Percentiles rank a stretch among this genome's conserved stretches.
phyloP scores from a whole-genome alignment of 306 rosid genomes.

The Pyrus bretschneideri region DNA sequence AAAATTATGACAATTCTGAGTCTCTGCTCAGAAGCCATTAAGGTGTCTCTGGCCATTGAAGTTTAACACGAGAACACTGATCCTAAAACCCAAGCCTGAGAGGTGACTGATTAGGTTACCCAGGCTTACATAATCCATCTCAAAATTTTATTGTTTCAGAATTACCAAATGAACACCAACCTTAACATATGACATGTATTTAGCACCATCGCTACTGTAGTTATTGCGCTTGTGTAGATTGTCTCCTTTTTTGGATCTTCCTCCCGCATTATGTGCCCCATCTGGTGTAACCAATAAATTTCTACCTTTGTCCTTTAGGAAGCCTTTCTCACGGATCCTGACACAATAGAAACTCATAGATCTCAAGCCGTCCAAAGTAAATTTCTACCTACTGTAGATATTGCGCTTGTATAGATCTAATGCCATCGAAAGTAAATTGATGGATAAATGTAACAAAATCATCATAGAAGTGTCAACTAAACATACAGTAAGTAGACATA shows the following conservation, averaged over 20 bases:
- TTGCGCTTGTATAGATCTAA: slow-evolving; percentile 9
- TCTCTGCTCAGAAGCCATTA: neutral
- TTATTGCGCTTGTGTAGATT: slow-evolving; percentile 37
- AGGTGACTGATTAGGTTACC: slow-evolving; percentile 9
- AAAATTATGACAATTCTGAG: neutral
- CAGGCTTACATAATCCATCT: neutral
- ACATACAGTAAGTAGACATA: neutral
- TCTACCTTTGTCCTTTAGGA: slow-evolving; percentile 39
- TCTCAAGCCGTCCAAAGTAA: neutral
- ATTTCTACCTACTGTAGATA: neutral
- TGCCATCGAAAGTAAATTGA: neutral
- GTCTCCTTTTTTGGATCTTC: slow-evolving; percentile 48
- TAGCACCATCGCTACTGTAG: slow-evolving; percentile 55
- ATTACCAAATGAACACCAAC: slow-evolving; percentile 32
- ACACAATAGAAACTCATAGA: slow-evolving; percentile 21
- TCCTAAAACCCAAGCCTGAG: slow-evolving; percentile 3
- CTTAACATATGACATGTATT: slow-evolving; percentile 95
- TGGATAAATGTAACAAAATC: neutral
- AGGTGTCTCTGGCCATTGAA: neutral
- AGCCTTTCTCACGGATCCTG: slow-evolving; percentile 53
- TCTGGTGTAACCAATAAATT: slow-evolving; percentile 37
- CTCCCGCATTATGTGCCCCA: slow-evolving; percentile 33
- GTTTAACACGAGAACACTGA: neutral
- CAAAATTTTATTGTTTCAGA: slow-evolving; percentile 3
- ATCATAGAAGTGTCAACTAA: slow-evolving; percentile 2